phyloP scores from a whole-genome alignment of 192 early-diverging fungal genomes.

The Gamsiella multidivaricata region DNA sequence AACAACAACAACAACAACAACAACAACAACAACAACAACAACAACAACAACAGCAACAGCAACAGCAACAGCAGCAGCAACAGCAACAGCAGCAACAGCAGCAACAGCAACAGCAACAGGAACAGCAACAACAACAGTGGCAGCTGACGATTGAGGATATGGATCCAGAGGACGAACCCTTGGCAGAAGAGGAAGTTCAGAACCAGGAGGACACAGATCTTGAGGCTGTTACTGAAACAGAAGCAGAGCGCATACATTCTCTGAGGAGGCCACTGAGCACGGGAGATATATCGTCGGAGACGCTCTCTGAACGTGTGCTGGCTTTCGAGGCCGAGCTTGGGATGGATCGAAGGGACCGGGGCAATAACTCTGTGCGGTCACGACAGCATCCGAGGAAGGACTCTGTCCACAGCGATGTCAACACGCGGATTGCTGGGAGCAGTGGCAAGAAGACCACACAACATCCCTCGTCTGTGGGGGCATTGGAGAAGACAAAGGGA shows the following conservation, averaged over 20 bases:
- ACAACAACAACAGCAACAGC: no score
- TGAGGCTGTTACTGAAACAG: neutral
- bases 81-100: no score
- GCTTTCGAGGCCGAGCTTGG: conserved; percentile 22
- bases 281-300: conserved; percentile 4
- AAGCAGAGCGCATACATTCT: neutral
- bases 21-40: no score
- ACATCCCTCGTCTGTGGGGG: no score
- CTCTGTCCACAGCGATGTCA: neutral
- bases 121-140: conserved; percentile 3
- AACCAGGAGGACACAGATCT: neutral
- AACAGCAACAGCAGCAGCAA: no score
- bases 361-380: no score
- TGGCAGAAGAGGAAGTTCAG: neutral
- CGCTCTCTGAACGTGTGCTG: conserved; percentile 13
- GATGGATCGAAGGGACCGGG: neutral
- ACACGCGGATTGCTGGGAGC: neutral
- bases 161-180: neutral
- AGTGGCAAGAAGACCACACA: neutral
- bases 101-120: no score
- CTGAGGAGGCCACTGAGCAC: conserved; percentile 15
- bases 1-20: no score
- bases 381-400: neutral
- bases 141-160: neutral
- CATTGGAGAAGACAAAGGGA: conserved; percentile 13